Conservation (phyloP, 208 protist species). For the Acanthamoeba pearcei region DNA sequence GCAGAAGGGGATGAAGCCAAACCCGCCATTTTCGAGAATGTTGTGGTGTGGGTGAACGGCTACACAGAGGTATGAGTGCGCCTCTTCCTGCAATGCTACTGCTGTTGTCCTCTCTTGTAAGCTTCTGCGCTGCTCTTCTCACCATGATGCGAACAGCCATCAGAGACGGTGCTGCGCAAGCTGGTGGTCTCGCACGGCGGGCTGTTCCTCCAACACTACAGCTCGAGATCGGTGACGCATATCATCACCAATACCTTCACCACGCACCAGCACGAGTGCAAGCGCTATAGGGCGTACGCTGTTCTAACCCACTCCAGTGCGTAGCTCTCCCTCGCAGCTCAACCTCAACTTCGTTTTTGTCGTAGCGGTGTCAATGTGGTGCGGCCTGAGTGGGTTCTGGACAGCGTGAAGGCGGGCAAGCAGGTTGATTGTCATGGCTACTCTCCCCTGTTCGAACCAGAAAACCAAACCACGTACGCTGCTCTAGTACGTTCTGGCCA, state of each 20-base stretch:
- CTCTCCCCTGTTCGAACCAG: not conserved
- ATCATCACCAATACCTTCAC: constrained; percentile 53
- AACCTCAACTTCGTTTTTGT: not conserved
- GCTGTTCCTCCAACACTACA: constrained; percentile 43
- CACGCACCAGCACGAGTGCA: constrained; percentile 43
- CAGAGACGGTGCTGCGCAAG: constrained; percentile 6
- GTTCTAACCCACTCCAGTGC: no score
- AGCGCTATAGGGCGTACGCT: constrained; percentile 8
- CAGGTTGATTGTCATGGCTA: constrained; percentile 31
- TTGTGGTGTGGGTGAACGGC: constrained; percentile 69
- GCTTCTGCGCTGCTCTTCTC: not conserved
- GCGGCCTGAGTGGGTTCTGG: constrained; percentile 50
- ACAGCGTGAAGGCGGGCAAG: constrained; percentile 43
- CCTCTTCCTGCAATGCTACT: not conserved
- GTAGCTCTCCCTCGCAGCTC: not conserved
- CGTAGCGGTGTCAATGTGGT: constrained; percentile 30
- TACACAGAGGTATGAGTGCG: constrained; percentile 32
- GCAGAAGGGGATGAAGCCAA: not conserved
- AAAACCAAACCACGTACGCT: not conserved
- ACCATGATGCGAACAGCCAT: constrained; percentile 15
- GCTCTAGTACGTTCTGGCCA: not conserved
- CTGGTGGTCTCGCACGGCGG: constrained; percentile 28
- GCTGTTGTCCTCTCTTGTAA: not conserved
- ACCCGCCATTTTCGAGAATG: not conserved
- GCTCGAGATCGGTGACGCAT: constrained; percentile 51